These are phyloP conservation scores for Cercophora newfieldiana DNA, from an alignment of 495 filamentous ascomycete species.

Conservation along the genomic window DNA sequence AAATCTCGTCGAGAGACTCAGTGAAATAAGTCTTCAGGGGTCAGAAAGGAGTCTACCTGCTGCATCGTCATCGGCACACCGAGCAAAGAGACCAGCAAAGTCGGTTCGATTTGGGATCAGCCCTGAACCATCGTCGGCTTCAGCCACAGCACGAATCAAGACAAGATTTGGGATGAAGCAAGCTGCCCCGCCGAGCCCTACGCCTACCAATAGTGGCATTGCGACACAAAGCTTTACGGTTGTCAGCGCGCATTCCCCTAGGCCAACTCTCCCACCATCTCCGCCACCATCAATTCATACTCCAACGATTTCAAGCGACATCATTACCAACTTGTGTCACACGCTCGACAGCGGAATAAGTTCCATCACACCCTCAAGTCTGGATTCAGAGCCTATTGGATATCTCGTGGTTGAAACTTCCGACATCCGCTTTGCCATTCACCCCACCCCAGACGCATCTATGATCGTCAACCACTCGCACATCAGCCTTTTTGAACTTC, in stretches of 20 bases:
- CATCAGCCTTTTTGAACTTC: not conserved
- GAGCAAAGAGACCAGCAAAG: too few species aligned
- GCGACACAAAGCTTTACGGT: not conserved
- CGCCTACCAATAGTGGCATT: too few species aligned
- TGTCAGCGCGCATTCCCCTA: not conserved
- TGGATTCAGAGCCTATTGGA: not conserved
- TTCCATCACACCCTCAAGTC: not conserved
- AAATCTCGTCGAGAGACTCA: not conserved
- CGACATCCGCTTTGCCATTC: not conserved
- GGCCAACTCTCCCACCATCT: not conserved
- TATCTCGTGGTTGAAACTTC: not conserved
- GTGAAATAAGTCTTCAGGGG: not conserved
- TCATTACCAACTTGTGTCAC: not conserved
- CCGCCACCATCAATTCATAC: not conserved
- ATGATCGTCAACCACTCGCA: not conserved
- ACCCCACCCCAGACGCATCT: not conserved
- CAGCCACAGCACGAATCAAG: too few species aligned
- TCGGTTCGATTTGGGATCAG: too few species aligned
- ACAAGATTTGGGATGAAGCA: too few species aligned
- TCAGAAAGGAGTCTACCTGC: too few species aligned
- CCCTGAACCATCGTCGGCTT: too few species aligned
- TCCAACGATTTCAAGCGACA: not conserved
- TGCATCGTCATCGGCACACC: too few species aligned
- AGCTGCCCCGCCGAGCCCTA: too few species aligned
- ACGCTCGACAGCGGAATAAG: not conserved